Evolutionary conservation across 495 filamentous ascomycete species (phyloP), one percentile per base, ranked within the genome.

Genomic region (Glonium stellatum): DNA sequence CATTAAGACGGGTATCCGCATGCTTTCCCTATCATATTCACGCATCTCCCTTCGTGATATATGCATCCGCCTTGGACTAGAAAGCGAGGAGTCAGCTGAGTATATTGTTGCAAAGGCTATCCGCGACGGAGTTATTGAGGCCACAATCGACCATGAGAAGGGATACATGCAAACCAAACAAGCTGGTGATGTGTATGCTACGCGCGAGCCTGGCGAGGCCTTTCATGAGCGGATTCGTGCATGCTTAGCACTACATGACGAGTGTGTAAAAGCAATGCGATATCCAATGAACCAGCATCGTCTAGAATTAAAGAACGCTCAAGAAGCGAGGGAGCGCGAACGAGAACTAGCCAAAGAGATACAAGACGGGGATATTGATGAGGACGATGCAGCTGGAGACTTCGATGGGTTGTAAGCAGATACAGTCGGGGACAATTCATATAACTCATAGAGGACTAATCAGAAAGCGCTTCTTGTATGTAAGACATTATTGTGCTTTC

Each of bases 91-190:
- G 78, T 92, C 87, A 53, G 93, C 93, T 19, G 93, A 98, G 75
- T 98, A 98, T 73, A 97, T 98, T 72, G 95, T 97, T 34, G 93
- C 93, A 47, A 98, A 98, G 78, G 95, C 93, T 35, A 97, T 98
- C 62, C 84, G 93, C 22, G 93, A 98, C 70, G 95, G 93, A 63
- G 93, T 98, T 23, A 98, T 98, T 54, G 93, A 98, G 79, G 93
- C 95, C 25, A 88, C 87, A 5, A 76, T 98, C 64, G 92, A 97
- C 70, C 87, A 96, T 62, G 90, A 96, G 79, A 83, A 87, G 57
- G 93, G 92, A 0, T 97, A 88, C 77, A 97, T 98, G 90, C 93
- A 96, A 84, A 96, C 90, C 72, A 96, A 95, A 80, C 91, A 96
- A 67, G 79, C 91, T 22, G 86, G 91, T 25, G 93, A 98, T 71